Base-by-base conservation (phyloP, 345 rosid genomes). In the Carallia brachiata region DNA sequence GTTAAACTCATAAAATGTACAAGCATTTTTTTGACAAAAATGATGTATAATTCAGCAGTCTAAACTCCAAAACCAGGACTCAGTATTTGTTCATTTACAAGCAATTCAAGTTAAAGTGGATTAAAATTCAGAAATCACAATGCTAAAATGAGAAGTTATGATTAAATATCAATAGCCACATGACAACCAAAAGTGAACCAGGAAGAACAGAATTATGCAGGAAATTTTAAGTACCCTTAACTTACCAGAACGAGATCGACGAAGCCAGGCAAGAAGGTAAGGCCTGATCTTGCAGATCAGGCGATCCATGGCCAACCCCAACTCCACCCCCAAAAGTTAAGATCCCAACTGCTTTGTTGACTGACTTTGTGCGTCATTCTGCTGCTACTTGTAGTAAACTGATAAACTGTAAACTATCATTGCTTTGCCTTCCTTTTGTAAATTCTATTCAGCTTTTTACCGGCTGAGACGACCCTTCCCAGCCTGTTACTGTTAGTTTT, bases 161-260 rank as follows among this genome's bases (percentile, higher is more conserved):
- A 44, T 44, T 44, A 13, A 44, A 13, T 44, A 23, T 23, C 23
- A 44, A 44, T 44, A 8, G 16, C 50, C 50, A 44, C 50, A 12
- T 12, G 17, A 55, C 7, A 55, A 27, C 31, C 9, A 55, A 27
- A 44, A 12, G 16, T 44, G 50, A 44, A 44, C 15, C 31, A 56
- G 32, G 31, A 27, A 27, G 40, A 54, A 6, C 12, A 18, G 5
- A 23, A 9, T 40, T 10, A 4, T 5, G 47, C 48, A 52, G 32
- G 58, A 16, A 52, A 70, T 10, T 44, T 44, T 16, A 52, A 56
- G 31, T 56, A 27, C 60, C 23, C 23, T 44, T 12, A 36, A 61
- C 50, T 50, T 65, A 93, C 93, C 87, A 57, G 95, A 84, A 72
- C 85, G 90, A 79, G 98, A 84, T 76, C 98, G 86, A 40, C 70